A percentile compares a stretch with the other conserved stretches of the same genome.
Conservation (phyloP, 306 rosid genomes). For the Dryas octopetala region DNA sequence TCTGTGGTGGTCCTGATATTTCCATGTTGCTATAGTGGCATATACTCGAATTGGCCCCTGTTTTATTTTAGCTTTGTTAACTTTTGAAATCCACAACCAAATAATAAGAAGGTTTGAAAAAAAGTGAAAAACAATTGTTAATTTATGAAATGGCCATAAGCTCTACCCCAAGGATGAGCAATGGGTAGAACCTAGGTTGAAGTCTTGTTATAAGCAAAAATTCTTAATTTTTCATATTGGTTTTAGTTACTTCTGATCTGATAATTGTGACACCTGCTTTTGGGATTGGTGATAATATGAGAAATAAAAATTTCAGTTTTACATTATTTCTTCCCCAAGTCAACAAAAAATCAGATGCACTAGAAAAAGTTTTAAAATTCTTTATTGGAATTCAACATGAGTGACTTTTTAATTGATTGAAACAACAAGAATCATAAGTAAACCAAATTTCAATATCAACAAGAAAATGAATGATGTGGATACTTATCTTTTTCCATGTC, state of each 20-base stretch:
- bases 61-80: background rate
- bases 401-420: background rate
- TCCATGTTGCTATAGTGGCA: background rate
- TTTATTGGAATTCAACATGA: background rate
- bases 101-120: background rate
- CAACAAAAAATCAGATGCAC: background rate
- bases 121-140: background rate
- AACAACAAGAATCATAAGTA: background rate
- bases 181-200: background rate
- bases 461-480: conserved; percentile 18
- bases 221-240: background rate
- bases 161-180: background rate
- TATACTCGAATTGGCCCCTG: background rate
- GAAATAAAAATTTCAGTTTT: background rate
- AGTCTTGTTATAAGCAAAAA: background rate
- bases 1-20: too few species aligned
- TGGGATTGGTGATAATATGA: background rate
- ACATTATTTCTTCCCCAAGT: background rate
- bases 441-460: background rate
- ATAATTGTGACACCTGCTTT: background rate
- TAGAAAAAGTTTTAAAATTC: background rate
- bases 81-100: background rate
- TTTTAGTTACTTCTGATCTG: background rate
- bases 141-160: background rate
- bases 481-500: conserved; percentile 34